Base-by-base conservation (phyloP, 1,139 yeast species). In the Kodamaea ohmeri region DNA sequence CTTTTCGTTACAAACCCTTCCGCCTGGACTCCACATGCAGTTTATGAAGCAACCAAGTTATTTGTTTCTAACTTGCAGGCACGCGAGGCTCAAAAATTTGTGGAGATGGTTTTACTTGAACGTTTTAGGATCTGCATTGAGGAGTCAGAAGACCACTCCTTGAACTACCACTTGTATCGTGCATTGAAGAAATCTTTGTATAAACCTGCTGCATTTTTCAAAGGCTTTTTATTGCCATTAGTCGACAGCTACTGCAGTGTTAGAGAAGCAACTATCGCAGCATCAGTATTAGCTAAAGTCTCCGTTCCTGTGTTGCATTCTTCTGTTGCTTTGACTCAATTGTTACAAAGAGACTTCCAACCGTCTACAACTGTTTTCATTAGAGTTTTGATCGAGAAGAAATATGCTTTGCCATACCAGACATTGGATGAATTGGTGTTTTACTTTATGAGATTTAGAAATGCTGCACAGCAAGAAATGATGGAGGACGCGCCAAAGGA, bases 161-260 rank as follows among this genome's bases (percentile, higher is more conserved):
- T 84, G 45, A 90, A 94, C 62, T 92, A 92, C 59, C 99, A 92
- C 58, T 72, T 92, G 35, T 92, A 92, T 62, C 78, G 97, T 55
- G 82, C 98, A 1, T 67, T 92, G 50, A 90, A 90, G 61, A 94
- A 94, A 64, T 79, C 97, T 1, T 73, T 94, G 39, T 92, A 92
- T 69, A 94, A 92, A 62, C 98, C 99, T 18, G 92, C 95, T 41
- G 98, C 98, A 12, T 94, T 90, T 55, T 92, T 92, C 74, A 90
- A 89, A 62, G 99, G 98, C 1, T 90, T 92, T 54, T 68, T 92
- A 43, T 86, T 92, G 57, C 97, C 97, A 11, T 70, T 92, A 42
- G 86, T 88, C 20, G 95, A 86, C 55, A 76, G 80, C 12, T 83
- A 81, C 43, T 90, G 97, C 62, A 73, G 95, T 6, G 83, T 87